Base-by-base conservation (phyloP, 345 rosid species). In the Brassica juncea region DNA sequence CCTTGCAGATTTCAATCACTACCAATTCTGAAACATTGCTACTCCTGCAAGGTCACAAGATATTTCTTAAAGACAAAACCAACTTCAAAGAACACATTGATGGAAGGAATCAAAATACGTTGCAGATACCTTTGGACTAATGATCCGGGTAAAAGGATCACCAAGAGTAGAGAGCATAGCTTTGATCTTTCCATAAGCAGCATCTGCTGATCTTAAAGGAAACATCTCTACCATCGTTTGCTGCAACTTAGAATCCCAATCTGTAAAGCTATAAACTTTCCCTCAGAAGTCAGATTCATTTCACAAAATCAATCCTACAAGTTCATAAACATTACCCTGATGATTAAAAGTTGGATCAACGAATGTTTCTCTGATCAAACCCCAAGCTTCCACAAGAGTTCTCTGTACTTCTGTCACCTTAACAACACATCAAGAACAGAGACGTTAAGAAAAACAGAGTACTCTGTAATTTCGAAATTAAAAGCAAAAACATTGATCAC, bases 381-480 rank as follows among this genome's bases (percentile, higher is more conserved):
- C 95, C 97, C 97, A 93, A 67, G 98, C 92, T 83, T 93, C 97
- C 81, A 93, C 93, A 32, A 93, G 97, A 65, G 98, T 93, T 84
- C 90, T 87, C 82, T 91, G 98, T 64, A 91, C 98, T 70, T 88
- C 89, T 66, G 88, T 91, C 73, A 93, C 95, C 97, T 77, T 89
- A 81, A 52, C 83, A 82, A 68, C 14, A 15, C 59, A 64, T 23
- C 12, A 11, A 3, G 7, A 5, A 49, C 55, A 67, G 58, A 52
- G 32, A 52, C 66, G 23, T 21, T 31, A 12, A 6, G n/a, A n/a
- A n/a, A 16, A 55, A 19, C 60, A 55, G 60, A 54, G 59, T 15
- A 54, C 59, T 15, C 59, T 15, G 23, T 6, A 15, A 15, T 54
- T 54, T 15, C 4, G 23, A 0, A 54, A 54, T 14, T 4, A 54